A percentile compares a stretch with the other conserved stretches of the same genome.
Evolutionary conservation across 129 eudicot genomes (phyloP).

Genomic region (Helichrysum umbraculigerum): DNA sequence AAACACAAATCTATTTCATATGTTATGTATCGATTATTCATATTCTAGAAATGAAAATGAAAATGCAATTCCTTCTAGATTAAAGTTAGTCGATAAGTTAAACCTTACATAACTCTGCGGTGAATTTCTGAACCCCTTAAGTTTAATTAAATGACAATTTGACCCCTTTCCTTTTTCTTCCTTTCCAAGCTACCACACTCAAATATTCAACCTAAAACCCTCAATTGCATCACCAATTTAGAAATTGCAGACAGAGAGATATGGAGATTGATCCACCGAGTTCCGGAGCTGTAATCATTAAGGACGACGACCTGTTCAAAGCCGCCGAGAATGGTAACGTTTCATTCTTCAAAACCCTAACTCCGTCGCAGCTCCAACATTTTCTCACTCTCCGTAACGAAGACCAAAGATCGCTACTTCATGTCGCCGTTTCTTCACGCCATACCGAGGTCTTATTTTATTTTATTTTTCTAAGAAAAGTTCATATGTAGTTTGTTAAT

Average conservation of each 20-base stretch:
- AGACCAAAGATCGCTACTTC: slow-evolving; percentile 84
- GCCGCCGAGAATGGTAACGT: slow-evolving; percentile 78
- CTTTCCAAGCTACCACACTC: neutral
- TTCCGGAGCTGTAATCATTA: slow-evolving; percentile 28
- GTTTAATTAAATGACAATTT: no score
- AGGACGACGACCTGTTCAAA: slow-evolving; percentile 57
- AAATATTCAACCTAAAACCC: neutral
- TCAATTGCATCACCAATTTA: neutral
- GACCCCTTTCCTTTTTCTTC: neutral
- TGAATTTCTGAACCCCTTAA: no score
- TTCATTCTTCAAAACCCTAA: slow-evolving; percentile 54
- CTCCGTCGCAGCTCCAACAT: slow-evolving; percentile 52
- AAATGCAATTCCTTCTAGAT: no score
- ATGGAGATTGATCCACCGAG: slow-evolving; percentile 56
- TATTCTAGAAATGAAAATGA: no score
- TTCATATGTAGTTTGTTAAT: neutral
- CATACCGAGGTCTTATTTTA: slow-evolving; percentile 46
- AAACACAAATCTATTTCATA: no score
- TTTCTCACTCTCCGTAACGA: slow-evolving; percentile 72
- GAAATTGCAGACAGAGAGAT: slow-evolving; percentile 15
- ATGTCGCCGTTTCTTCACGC: slow-evolving; percentile 77
- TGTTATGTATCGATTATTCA: no score
- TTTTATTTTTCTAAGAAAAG: neutral
- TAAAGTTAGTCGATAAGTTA: no score
- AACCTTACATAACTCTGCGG: no score